Percentiles rank a stretch among this genome's conserved stretches.
phyloP scores from a whole-genome alignment of 805 yeast species.

The Lachancea thermotolerans region DNA sequence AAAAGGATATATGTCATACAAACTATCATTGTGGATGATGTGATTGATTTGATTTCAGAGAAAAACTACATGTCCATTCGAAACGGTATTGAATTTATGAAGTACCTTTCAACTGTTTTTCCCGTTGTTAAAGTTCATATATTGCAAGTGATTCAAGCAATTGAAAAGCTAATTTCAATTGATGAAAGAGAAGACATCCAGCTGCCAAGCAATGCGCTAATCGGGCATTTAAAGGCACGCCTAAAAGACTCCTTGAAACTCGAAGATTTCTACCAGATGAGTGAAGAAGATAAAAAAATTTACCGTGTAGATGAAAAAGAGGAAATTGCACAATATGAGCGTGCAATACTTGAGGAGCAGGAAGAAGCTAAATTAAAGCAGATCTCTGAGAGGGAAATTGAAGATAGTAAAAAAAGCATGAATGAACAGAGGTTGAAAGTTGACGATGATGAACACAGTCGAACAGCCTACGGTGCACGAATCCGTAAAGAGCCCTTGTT shows the following conservation, averaged over 20 bases:
- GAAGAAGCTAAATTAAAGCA: background rate
- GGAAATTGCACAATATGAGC: slow-evolving; percentile 19
- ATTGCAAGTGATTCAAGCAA: slow-evolving; percentile 38
- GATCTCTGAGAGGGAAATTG: slow-evolving; percentile 1
- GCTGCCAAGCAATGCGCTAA: slow-evolving; percentile 65
- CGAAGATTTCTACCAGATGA: slow-evolving; percentile 50
- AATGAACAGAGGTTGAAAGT: slow-evolving; percentile 7
- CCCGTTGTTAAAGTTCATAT: slow-evolving; percentile 69
- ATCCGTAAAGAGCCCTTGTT: slow-evolving; percentile 6
- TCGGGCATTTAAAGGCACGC: slow-evolving; percentile 57
- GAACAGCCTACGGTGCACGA: slow-evolving; percentile 1
- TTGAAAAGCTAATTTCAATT: slow-evolving; percentile 40
- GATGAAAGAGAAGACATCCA: slow-evolving; percentile 78
- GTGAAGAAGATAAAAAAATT: slow-evolving; percentile 15
- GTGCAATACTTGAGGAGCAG: slow-evolving; percentile 16
- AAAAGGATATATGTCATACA: slow-evolving; percentile 50
- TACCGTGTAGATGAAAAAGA: slow-evolving; percentile 14
- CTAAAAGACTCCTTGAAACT: slow-evolving; percentile 43
- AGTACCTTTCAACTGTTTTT: slow-evolving; percentile 52
- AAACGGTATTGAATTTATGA: slow-evolving; percentile 72
- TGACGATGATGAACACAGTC: background rate
- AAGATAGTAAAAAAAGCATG: slow-evolving; percentile 8
- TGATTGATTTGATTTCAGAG: slow-evolving; percentile 17
- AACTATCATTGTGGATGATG: slow-evolving; percentile 34
- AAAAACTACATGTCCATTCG: slow-evolving; percentile 70